These are phyloP conservation scores for Talaromyces piceae DNA, from an alignment of 2,329 filamentous ascomycete species.

Conservation along the genomic window DNA sequence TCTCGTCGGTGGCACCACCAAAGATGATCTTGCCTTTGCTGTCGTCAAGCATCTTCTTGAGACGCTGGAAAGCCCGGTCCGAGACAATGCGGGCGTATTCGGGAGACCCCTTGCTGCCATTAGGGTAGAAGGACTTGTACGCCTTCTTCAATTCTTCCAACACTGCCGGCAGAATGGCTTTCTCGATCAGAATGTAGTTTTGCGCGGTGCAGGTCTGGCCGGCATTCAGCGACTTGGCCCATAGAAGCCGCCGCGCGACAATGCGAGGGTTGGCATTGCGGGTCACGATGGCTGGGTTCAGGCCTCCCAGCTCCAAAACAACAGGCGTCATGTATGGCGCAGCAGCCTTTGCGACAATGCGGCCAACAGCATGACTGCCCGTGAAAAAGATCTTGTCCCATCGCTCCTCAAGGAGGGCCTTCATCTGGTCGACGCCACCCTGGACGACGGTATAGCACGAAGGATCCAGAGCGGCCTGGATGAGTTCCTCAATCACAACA, in stretches of 20 bases:
- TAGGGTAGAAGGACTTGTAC: conserved; percentile 72
- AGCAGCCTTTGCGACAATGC: conserved; percentile 82
- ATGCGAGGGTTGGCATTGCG: conserved; percentile 71
- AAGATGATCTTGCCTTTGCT: conserved; percentile 77
- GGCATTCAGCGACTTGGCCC: conserved; percentile 79
- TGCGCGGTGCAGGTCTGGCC: conserved; percentile 90
- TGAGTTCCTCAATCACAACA: conserved; percentile 69
- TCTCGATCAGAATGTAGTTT: conserved; percentile 84
- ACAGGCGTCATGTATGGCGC: conserved; percentile 83
- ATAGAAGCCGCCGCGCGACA: conserved; percentile 76
- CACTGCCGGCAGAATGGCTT: conserved; percentile 62
- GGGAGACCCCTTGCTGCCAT: conserved; percentile 63
- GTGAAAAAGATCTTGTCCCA: conserved; percentile 99
- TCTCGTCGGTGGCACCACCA: conserved; percentile 75
- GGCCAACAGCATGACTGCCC: conserved; percentile 68
- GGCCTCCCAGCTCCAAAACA: conserved; percentile 80
- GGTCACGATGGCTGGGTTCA: conserved; percentile 87
- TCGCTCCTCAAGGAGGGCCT: conserved; percentile 73
- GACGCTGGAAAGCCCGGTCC: conserved; percentile 65
- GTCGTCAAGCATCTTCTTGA: conserved; percentile 87
- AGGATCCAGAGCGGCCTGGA: conserved; percentile 68
- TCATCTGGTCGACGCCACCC: conserved; percentile 72
- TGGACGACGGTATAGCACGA: conserved; percentile 72
- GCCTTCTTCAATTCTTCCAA: conserved; percentile 65
- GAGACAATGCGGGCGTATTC: conserved; percentile 81